Percentiles rank a stretch among this genome's conserved stretches.
Conservation (phyloP, 75 land plant species). For the Gnetum montanum region DNA sequence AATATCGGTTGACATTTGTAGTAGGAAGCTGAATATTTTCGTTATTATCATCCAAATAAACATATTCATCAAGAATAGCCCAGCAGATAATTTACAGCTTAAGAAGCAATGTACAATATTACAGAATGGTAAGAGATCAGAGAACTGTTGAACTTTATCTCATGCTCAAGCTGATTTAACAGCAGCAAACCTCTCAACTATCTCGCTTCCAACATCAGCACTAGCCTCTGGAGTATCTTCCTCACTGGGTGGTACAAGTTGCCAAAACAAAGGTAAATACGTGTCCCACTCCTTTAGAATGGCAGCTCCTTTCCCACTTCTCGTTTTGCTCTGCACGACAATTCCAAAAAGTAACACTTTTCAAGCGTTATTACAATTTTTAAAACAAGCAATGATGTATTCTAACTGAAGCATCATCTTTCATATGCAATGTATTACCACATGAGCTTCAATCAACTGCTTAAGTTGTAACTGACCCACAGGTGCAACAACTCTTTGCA, state of each 20-base stretch:
- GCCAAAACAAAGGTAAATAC: slow-evolving; percentile 85
- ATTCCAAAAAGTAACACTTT: no score
- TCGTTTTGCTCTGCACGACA: slow-evolving; percentile 80
- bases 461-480: slow-evolving; percentile 87
- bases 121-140: no score
- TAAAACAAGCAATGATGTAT: no score
- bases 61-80: no score
- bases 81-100: no score
- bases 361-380: no score
- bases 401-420: no score
- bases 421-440: slow-evolving; percentile 36
- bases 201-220: slow-evolving; percentile 34
- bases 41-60: no score
- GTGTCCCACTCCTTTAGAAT: slow-evolving; percentile 83
- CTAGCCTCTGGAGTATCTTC: slow-evolving; percentile 97
- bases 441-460: slow-evolving; percentile 81
- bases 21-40: no score
- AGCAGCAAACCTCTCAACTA: slow-evolving; percentile 16
- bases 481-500: slow-evolving; percentile 87
- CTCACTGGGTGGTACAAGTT: slow-evolving; percentile 97
- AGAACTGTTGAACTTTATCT: no score
- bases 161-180: slow-evolving; percentile 22
- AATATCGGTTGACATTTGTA: no score
- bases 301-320: slow-evolving; percentile 57
- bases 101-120: no score